Evolutionary conservation across 1,284 basidiomycete genomes (phyloP), one percentile per base, ranked within the genome.

Genomic region (Puccinia hordei): DNA sequence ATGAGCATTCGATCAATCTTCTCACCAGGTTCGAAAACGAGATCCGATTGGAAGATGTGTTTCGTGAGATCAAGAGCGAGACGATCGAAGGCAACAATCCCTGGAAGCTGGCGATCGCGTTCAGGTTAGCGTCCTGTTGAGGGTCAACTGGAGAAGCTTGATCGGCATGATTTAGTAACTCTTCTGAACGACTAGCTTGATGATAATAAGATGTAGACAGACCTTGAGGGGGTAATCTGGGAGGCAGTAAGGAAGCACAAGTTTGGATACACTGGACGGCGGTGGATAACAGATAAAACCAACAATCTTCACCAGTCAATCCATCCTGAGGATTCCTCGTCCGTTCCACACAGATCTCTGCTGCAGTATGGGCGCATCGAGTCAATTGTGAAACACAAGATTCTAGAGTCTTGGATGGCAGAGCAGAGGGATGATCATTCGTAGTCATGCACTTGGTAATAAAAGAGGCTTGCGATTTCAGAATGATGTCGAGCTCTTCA

Each of bases 11-110:
- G 51, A 95, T 92, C 6, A 98, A 89, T 5, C 94, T 91, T 83
- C 92, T 93, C 89, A 99, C 96, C 1, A 99, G 87, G 19, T 90
- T 89, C 22, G 97, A 94, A 85, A 98, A 95, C 0, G 95, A 95
- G 9, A 97, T 89, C 0, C 90, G 89, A n/a, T 90, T 90, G 0
- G 92, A 91, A 0, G 93, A 91, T 51, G 91, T 92, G 53, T 92
- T 90, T 49, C 55, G 35, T 19, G 94, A 92, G 27, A 98, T 91
- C 61, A 98, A 89, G 19, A 92, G 89, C 0, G 90, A 89, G 83
- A 99, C 94, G 0, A 94, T 94, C 66, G 91, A 90, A 84, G 95
- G 93, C 8, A 98, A 90, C 4, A 95, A 89, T 0, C 88, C 86
- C 46, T 93, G 90, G 46, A 97, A 86, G 5, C 88, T 86, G 9